These are phyloP conservation scores for Balansia obtecta DNA, from an alignment of 2,329 filamentous ascomycete genomes.

Conservation along the genomic window DNA sequence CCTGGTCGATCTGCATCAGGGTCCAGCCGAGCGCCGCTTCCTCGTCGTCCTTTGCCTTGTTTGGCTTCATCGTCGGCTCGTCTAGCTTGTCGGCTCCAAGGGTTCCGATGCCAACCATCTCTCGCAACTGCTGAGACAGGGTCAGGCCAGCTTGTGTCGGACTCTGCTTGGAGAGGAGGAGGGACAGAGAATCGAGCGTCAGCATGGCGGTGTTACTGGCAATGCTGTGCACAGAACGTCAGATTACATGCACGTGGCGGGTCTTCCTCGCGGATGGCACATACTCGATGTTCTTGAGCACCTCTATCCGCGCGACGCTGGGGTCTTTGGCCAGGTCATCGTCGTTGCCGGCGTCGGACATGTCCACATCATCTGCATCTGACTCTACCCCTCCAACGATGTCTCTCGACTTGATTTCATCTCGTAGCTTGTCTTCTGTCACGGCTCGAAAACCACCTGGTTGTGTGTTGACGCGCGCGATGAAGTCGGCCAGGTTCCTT, in stretches of 20 bases:
- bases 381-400: conserved; percentile 29
- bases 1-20: conserved; percentile 61
- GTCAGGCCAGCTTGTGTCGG: conserved; percentile 57
- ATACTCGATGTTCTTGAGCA: conserved; percentile 46
- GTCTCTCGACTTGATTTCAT: conserved; percentile 44
- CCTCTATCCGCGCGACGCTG: conserved; percentile 43
- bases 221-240: conserved; percentile 13
- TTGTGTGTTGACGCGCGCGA: conserved; percentile 70
- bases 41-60: conserved; percentile 43
- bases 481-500: conserved; percentile 58
- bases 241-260: background rate
- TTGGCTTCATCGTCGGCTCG: conserved; percentile 44
- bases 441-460: conserved; percentile 67
- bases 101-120: conserved; percentile 61
- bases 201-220: conserved; percentile 47
- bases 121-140: conserved; percentile 57
- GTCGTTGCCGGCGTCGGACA: conserved; percentile 34
- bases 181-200: conserved; percentile 70
- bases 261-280: conserved; percentile 10
- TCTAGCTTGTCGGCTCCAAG: conserved; percentile 56
- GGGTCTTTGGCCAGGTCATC: conserved; percentile 31
- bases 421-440: conserved; percentile 57
- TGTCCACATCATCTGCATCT: conserved; percentile 32
- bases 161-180: conserved; percentile 71
- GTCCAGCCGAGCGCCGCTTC: conserved; percentile 58